Evolutionary conservation across 345 rosid genomes (phyloP).

Genomic region (Conringia planisiliqua): DNA sequence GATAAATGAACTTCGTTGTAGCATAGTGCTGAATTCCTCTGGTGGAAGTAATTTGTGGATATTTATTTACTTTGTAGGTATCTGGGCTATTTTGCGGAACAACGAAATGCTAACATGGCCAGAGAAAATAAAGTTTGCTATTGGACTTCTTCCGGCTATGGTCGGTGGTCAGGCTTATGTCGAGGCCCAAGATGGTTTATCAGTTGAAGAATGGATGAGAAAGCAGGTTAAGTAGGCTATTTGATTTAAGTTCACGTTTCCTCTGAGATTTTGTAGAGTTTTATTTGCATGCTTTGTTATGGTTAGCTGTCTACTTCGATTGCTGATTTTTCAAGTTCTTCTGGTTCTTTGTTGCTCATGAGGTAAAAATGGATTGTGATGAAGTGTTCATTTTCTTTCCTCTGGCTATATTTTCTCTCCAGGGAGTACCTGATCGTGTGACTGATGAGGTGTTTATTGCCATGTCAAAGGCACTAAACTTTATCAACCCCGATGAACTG

Average conservation of each 20-base stretch:
- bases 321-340: neutral
- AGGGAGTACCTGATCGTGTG: slow-evolving; percentile 96
- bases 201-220: slow-evolving; percentile 84
- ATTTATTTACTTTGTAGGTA: slow-evolving; percentile 50
- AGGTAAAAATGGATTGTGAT: neutral
- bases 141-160: slow-evolving; percentile 94
- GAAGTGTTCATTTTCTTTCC: neutral
- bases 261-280: neutral
- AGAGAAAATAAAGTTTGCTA: slow-evolving; percentile 92
- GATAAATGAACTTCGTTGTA: neutral
- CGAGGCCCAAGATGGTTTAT: slow-evolving; percentile 89
- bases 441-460: slow-evolving; percentile 93
- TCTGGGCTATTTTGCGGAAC: slow-evolving; percentile 85
- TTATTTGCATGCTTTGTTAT: neutral
- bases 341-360: neutral
- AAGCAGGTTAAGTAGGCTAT: slow-evolving; percentile 54
- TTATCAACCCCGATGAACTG: slow-evolving; percentile 89
- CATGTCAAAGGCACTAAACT: slow-evolving; percentile 96
- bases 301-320: neutral
- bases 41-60: neutral
- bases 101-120: slow-evolving; percentile 98
- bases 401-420: neutral
- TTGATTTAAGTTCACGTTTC: neutral
- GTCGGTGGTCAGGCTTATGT: slow-evolving; percentile 91
- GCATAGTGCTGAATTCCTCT: neutral